phyloP scores from a whole-genome alignment of 805 yeast genomes.

The Kodamaea neixiangensis region DNA sequence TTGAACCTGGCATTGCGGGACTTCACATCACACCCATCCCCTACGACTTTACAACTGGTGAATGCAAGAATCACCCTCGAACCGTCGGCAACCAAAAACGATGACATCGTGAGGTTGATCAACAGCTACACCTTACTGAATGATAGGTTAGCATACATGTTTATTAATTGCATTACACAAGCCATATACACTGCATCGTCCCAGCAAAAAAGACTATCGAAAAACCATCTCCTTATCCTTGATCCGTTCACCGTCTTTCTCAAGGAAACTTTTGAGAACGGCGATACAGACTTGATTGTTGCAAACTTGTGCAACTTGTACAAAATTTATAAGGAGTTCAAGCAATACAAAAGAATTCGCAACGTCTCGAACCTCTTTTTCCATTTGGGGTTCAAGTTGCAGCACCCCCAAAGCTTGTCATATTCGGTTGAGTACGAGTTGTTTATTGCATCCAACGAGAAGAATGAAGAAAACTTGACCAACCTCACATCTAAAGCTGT shows the following conservation, averaged over 20 bases:
- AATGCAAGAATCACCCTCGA: neutral
- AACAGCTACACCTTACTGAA: conserved; percentile 1
- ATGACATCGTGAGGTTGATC: conserved; percentile 4
- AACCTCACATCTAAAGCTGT: conserved; percentile 1
- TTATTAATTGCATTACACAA: conserved; percentile 1
- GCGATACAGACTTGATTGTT: neutral
- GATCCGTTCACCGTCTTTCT: conserved; percentile 13
- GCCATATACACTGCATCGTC: conserved; percentile 3
- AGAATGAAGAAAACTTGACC: conserved; percentile 12
- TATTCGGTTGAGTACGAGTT: conserved; percentile 3
- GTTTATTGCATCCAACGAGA: neutral
- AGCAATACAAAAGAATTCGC: conserved; percentile 41
- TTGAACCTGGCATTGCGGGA: conserved; percentile 1
- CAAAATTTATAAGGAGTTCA: conserved; percentile 19
- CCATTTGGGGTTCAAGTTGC: conserved; percentile 31
- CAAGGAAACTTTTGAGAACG: conserved; percentile 3
- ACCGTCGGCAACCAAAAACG: neutral
- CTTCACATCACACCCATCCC: neutral
- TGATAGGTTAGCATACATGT: neutral
- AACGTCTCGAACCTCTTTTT: conserved; percentile 50
- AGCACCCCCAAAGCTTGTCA: neutral
- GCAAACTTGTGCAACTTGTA: conserved; percentile 6
- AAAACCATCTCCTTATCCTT: conserved; percentile 8
- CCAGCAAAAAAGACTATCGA: conserved; percentile 12
- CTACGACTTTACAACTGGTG: neutral